Conservation (phyloP, 2,329 filamentous ascomycete genomes). For the Fusarium sterilihyphosum region DNA sequence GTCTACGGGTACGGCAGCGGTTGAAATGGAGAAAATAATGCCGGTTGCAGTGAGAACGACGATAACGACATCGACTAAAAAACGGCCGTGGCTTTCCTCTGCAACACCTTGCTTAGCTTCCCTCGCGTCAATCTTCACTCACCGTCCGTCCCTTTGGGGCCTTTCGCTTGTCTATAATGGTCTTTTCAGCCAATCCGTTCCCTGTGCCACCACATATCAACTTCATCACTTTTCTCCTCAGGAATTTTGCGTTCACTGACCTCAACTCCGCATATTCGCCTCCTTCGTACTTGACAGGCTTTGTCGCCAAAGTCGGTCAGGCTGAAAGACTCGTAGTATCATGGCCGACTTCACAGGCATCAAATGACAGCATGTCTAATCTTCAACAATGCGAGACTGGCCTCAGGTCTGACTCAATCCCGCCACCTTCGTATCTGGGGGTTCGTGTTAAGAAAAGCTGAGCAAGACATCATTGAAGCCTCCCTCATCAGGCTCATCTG, state of each 20-base stretch:
- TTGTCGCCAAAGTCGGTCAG: slow-evolving; percentile 5
- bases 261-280: slow-evolving; percentile 19
- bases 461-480: slow-evolving; percentile 13
- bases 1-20: slow-evolving; percentile 12
- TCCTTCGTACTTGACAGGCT: slow-evolving; percentile 4
- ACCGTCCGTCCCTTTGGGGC: not conserved
- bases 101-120: slow-evolving; percentile 25
- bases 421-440: slow-evolving; percentile 21
- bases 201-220: slow-evolving; percentile 27
- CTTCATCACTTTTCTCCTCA: slow-evolving; percentile 5
- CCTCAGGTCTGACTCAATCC: slow-evolving; percentile 20
- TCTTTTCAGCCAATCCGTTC: slow-evolving; percentile 23
- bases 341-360: not conserved
- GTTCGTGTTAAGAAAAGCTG: slow-evolving; percentile 12
- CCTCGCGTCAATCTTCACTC: slow-evolving; percentile 31
- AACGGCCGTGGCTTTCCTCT: slow-evolving; percentile 25
- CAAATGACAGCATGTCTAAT: not conserved
- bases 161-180: slow-evolving; percentile 16
- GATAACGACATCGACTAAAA: slow-evolving; percentile 29
- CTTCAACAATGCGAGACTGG: slow-evolving; percentile 6
- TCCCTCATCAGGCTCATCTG: not conserved
- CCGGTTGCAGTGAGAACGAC: slow-evolving; percentile 12
- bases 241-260: slow-evolving; percentile 20
- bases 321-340: not conserved
- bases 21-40: slow-evolving; percentile 15